A percentile compares a stretch with the other conserved stretches of the same genome.
Conservation (phyloP, 73 alveolate genomes). For the Symbiodinium natans region DNA sequence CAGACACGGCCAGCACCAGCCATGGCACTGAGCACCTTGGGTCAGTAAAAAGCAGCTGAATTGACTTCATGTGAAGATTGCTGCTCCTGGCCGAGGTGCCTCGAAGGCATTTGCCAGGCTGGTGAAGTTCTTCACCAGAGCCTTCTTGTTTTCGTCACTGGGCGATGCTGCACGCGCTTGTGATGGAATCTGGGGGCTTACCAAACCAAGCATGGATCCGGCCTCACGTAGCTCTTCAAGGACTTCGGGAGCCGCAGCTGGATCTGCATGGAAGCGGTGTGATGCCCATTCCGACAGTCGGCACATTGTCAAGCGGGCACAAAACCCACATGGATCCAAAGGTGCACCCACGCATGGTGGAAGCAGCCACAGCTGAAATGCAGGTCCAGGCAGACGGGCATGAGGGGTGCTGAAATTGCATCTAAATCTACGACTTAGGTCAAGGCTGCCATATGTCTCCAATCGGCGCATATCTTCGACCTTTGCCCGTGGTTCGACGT, state of each 20-base stretch:
- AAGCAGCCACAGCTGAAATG: not conserved
- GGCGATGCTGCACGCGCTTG: not conserved
- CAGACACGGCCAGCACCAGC: constrained; percentile 65
- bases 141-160: not conserved
- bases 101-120: constrained; percentile 24
- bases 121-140: constrained; percentile 29
- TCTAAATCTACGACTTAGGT: not conserved
- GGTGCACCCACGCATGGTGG: not conserved
- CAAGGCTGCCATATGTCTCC: constrained; percentile 34
- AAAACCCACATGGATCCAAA: not conserved
- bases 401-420: not conserved
- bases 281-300: no score
- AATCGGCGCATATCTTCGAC: constrained; percentile 72
- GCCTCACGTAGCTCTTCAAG: not conserved
- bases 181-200: not conserved
- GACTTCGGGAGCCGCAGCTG: constrained; percentile 67
- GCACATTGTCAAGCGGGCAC: not conserved
- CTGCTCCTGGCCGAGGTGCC: not conserved
- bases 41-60: not conserved
- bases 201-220: not conserved
- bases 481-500: not conserved
- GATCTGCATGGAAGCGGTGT: no score
- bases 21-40: constrained; percentile 33
- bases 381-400: no score
- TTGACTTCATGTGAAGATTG: not conserved